Evolutionary conservation across 2,329 filamentous ascomycete species (phyloP).

Genomic region (Neopestalotiopsis rosae): DNA sequence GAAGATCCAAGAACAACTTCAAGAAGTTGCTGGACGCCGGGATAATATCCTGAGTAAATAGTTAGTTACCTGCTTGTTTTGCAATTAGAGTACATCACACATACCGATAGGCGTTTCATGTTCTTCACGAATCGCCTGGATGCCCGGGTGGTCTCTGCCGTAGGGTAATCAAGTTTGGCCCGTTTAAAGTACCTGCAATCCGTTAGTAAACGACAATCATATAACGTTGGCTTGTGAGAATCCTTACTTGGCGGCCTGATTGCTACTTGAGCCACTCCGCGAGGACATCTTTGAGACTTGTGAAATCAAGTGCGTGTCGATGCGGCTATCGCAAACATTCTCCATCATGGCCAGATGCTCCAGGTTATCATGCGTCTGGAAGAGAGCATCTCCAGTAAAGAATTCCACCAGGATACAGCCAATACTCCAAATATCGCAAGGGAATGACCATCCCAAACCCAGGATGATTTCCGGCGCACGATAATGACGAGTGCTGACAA

Average conservation of each 20-base stretch:
- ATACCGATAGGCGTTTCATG: constrained; percentile 71
- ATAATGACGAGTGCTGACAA: constrained; percentile 74
- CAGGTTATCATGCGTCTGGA: constrained; percentile 75
- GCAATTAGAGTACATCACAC: constrained; percentile 30
- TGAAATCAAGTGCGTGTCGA: constrained; percentile 64
- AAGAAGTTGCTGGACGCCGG: constrained; percentile 64
- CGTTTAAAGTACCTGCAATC: constrained; percentile 68
- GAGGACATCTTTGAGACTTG: constrained; percentile 62
- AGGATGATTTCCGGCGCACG: constrained; percentile 74
- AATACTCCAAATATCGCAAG: constrained; percentile 77
- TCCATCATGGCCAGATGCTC: constrained; percentile 81
- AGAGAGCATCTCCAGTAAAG: constrained; percentile 73
- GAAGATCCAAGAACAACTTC: constrained; percentile 66
- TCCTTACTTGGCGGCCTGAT: constrained; percentile 67
- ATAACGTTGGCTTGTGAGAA: not conserved
- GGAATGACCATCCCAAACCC: constrained; percentile 73
- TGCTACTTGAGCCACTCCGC: constrained; percentile 61
- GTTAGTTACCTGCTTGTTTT: constrained; percentile 25
- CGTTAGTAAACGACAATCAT: constrained; percentile 34
- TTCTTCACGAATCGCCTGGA: constrained; percentile 72
- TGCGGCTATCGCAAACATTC: constrained; percentile 64
- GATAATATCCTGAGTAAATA: constrained; percentile 63
- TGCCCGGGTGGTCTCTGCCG: constrained; percentile 65
- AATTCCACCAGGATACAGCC: constrained; percentile 76
- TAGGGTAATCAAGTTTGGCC: constrained; percentile 68